A percentile compares a stretch with the other conserved stretches of the same genome.
Conservation (phyloP, 805 yeast species). For the Lachancea sp. region DNA sequence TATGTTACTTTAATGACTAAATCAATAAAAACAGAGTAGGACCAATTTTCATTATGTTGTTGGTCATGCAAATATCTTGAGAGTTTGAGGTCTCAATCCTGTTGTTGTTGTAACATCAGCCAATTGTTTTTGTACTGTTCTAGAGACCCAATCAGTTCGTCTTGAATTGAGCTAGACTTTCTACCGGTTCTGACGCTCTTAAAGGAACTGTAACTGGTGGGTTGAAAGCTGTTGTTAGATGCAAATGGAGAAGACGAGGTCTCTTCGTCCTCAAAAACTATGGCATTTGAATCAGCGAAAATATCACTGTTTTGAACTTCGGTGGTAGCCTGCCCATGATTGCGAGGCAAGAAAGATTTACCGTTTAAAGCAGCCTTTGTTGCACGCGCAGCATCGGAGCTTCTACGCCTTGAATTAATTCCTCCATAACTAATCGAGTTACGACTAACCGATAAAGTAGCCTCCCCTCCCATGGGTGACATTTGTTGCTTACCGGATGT, state of each 20-base stretch:
- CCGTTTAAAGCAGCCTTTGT: neutral
- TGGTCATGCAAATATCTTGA: slow-evolving; percentile 4
- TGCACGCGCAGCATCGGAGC: neutral
- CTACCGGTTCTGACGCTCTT: slow-evolving; percentile 18
- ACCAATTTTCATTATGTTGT: neutral
- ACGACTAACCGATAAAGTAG: slow-evolving; percentile 20
- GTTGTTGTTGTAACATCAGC: slow-evolving; percentile 33
- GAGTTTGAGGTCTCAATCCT: slow-evolving; percentile 14
- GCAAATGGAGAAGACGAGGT: slow-evolving; percentile 15
- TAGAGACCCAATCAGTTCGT: slow-evolving; percentile 32
- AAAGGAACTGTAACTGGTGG: slow-evolving; percentile 7
- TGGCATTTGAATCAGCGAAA: slow-evolving; percentile 27
- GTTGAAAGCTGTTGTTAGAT: slow-evolving; percentile 16
- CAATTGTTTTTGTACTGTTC: slow-evolving; percentile 35
- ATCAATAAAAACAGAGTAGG: neutral
- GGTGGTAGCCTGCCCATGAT: slow-evolving; percentile 24
- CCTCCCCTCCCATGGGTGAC: slow-evolving; percentile 16
- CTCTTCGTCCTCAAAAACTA: slow-evolving; percentile 29
- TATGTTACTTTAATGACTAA: neutral
- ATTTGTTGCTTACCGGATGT: neutral
- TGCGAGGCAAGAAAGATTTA: slow-evolving; percentile 13
- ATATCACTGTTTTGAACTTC: slow-evolving; percentile 27
- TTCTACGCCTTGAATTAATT: slow-evolving; percentile 8
- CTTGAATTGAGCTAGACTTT: slow-evolving; percentile 29
- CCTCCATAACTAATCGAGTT: slow-evolving; percentile 20